Base-by-base conservation (phyloP, 768 basidiomycete species). In the Atractiella rhizophila region DNA sequence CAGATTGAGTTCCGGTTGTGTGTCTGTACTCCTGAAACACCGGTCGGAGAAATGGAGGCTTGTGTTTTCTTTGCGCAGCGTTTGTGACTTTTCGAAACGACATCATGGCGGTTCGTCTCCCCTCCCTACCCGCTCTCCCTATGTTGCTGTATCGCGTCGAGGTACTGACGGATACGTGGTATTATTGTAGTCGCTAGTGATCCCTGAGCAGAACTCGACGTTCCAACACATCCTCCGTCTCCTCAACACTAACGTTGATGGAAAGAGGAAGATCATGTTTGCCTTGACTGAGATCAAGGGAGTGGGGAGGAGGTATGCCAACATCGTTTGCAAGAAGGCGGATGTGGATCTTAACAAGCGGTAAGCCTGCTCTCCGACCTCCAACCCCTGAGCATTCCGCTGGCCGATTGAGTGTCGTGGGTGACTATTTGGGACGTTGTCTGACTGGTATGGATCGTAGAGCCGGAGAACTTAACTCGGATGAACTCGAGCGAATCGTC, bases 281-380 rank as follows among this genome's bases (percentile, higher is more conserved):
- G 88, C 91, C 56, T 62, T 96, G 67, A 96, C 91, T 35, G 91
- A 98, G 68, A 98, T 98, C 70, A 96, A 96, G 70, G 91, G 91
- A 73, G 91, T 98, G 46, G 91, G 91, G 56, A 76, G 91, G 50
- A 78, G 91, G 40, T 98, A 96, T 66, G 75, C 91, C 58, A 96
- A 96, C 66, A 64, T 96, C 56, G 88, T 96, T 53, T 96, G 91
- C 74, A 96, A 96, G 66, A 98, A 98, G 69, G 91, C 91, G 47
- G 91, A 96, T 66, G 82, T 98, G 30, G 88, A 96, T 58, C 71
- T 98, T 47, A 82, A 71, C 68, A 98, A 98, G 67, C 80, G 91
- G 91, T 96, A 56, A 46, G 76, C 62, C 20, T 16, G 5, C n/a
- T 24, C 28, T 26, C 39, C 5, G 28, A 11, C n/a, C 28, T 19